Evolutionary conservation across 257 asterid genomes (phyloP).

Genomic region (Nicotiana noctiflora): DNA sequence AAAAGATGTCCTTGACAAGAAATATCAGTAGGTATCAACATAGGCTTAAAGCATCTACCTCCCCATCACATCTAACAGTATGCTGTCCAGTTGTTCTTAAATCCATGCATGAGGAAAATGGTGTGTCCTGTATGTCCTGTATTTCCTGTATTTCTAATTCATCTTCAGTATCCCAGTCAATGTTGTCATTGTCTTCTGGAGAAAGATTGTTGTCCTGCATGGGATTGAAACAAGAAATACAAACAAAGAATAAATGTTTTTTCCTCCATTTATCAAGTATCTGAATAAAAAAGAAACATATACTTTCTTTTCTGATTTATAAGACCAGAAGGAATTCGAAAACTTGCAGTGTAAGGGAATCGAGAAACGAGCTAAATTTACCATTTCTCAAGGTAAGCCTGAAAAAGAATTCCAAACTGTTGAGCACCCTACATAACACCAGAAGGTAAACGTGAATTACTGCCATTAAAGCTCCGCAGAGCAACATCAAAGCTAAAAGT

Average conservation of each 20-base stretch:
- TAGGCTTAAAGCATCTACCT: not conserved
- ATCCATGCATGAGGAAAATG: not conserved
- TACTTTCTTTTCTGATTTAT: not conserved
- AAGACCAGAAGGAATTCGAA: not conserved
- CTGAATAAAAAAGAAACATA: not conserved
- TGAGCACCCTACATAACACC: not conserved
- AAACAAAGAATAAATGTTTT: not conserved
- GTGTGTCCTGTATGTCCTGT: conserved; percentile 1
- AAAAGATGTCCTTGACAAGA: not conserved
- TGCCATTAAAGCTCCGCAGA: not conserved
- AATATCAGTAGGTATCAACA: not conserved
- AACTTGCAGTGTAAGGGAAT: not conserved
- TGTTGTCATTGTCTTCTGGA: conserved; percentile 15
- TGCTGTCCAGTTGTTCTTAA: not conserved
- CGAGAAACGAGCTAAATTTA: not conserved
- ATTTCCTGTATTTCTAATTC: conserved; percentile 8
- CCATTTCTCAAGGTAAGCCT: not conserved
- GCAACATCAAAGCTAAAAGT: not conserved
- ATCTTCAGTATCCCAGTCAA: conserved; percentile 35
- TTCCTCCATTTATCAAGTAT: not conserved
- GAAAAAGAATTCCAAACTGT: not conserved
- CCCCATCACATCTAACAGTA: not conserved
- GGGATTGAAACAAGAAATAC: not conserved
- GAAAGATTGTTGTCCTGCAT: conserved; percentile 19
- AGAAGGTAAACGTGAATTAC: not conserved